phyloP scores from a whole-genome alignment of 2,329 filamentous ascomycete species.

The Pleurostoma richardsiae region DNA sequence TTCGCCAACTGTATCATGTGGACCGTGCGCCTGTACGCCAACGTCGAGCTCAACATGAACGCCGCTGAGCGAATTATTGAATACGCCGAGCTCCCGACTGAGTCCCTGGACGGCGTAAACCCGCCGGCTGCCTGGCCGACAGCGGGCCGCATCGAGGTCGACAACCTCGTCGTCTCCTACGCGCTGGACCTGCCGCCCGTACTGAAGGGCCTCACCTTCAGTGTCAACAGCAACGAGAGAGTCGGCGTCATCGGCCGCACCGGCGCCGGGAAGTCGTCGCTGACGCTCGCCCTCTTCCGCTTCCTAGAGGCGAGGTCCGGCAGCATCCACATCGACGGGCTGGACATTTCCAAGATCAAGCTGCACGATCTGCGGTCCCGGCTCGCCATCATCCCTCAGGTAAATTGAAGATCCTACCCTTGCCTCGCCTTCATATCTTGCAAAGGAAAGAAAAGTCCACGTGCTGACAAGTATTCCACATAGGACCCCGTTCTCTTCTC shows the following conservation, averaged over 20 bases:
- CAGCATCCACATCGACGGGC: conserved; percentile 63
- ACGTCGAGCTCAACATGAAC: conserved; percentile 75
- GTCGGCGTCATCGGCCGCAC: conserved; percentile 76
- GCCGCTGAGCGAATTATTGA: conserved; percentile 71
- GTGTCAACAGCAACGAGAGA: conserved; percentile 60
- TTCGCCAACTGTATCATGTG: conserved; percentile 61
- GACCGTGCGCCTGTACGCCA: conserved; percentile 63
- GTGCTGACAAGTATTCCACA: background rate
- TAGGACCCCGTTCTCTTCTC: conserved; percentile 78
- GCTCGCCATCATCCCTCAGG: conserved; percentile 72
- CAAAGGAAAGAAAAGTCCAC: background rate
- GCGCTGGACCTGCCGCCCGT: conserved; percentile 67
- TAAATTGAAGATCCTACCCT: conserved; percentile 11
- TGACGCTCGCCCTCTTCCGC: conserved; percentile 72
- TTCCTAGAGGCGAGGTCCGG: conserved; percentile 68
- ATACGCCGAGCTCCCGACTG: conserved; percentile 64
- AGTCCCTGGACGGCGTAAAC: conserved; percentile 55
- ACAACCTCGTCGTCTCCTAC: conserved; percentile 67
- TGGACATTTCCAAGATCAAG: conserved; percentile 69
- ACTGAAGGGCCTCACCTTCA: conserved; percentile 64
- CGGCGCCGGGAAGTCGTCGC: conserved; percentile 71
- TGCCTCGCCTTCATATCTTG: background rate
- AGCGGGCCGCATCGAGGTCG: conserved; percentile 67
- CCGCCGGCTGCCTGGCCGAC: conserved; percentile 72
- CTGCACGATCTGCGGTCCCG: conserved; percentile 67